Percentiles rank a stretch among this genome's conserved stretches.
These are phyloP conservation scores for Dillenia turbinata DNA, from an alignment of 164 flowering plant genomes.

Conservation along the genomic window DNA sequence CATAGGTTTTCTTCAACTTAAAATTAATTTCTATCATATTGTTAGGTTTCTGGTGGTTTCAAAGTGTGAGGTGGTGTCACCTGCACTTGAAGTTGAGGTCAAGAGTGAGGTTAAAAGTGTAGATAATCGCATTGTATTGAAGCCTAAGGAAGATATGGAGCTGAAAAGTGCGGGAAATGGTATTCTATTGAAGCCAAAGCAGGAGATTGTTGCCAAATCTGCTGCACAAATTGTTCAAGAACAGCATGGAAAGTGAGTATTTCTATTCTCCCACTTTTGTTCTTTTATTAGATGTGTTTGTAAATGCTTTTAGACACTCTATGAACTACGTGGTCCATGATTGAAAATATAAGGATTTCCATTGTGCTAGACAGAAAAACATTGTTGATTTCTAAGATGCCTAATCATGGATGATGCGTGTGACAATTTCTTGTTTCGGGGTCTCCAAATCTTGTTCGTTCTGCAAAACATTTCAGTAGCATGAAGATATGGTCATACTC, in stretches of 20 bases:
- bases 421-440: no score
- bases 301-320: no score
- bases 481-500: no score
- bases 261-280: neutral
- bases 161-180: constrained; percentile 32
- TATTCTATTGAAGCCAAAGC: constrained; percentile 74
- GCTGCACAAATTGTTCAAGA: constrained; percentile 86
- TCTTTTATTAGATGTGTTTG: neutral
- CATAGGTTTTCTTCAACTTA: no score
- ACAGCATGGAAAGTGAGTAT: constrained; percentile 69
- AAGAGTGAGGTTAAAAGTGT: constrained; percentile 32
- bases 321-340: no score
- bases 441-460: no score
- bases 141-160: constrained; percentile 22
- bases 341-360: no score
- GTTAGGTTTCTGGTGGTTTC: constrained; percentile 52
- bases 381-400: no score
- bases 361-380: no score
- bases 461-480: no score
- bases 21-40: neutral
- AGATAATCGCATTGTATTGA: constrained; percentile 24
- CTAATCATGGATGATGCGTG: no score
- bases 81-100: constrained; percentile 74
- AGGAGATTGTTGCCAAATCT: constrained; percentile 65
- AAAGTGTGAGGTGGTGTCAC: constrained; percentile 74